Base-by-base conservation (phyloP, 2,329 filamentous ascomycete species). In the Aureobasidium melanogenum region DNA sequence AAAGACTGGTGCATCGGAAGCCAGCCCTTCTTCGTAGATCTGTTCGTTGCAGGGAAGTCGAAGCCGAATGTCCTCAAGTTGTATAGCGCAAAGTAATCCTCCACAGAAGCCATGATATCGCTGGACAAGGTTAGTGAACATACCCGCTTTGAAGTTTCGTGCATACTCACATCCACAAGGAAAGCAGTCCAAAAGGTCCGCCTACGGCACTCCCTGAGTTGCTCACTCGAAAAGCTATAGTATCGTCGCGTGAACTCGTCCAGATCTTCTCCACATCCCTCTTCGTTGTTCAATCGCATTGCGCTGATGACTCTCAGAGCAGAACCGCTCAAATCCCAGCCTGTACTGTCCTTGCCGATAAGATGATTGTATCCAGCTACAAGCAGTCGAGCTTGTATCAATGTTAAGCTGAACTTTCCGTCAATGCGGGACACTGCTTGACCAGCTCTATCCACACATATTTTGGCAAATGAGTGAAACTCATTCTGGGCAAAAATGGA, bases 121-220 rank as follows among this genome's bases (percentile, higher is more conserved):
- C 39, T 43, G 14, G 39, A 24, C 10, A 24, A 24, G 4, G 19
- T 43, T 19, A 43, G 68, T 67, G 3, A 5, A 46, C 4, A n/a
- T 47, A n/a, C 17, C 19, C n/a, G 15, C 17, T 47, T 14, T 6
- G 14, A 41, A 17, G 43, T 17, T 8, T 36, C 30, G 64, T 63
- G 63, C 65, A 65, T 65, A 74, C 79, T 76, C 72, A 81, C 79
- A 73, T 91, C 88, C 71, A 88, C 80, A 66, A 89, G 75, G 66
- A 86, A 88, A 56, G 84, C 81, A 30, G 84, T 83, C 87, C 87
- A 91, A 68, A 89, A 87, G 0, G 86, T 89, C 61, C 88, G 79
- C 64, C 87, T 80, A 63, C 84, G 80, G 66, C 85, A 86, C 72
- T 91, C 88, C 26, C 81, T 80, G 66, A 86, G 81, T 32, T 74